Base-by-base conservation (phyloP, 2,329 filamentous ascomycete genomes). In the Microthyrium microscopicum region DNA sequence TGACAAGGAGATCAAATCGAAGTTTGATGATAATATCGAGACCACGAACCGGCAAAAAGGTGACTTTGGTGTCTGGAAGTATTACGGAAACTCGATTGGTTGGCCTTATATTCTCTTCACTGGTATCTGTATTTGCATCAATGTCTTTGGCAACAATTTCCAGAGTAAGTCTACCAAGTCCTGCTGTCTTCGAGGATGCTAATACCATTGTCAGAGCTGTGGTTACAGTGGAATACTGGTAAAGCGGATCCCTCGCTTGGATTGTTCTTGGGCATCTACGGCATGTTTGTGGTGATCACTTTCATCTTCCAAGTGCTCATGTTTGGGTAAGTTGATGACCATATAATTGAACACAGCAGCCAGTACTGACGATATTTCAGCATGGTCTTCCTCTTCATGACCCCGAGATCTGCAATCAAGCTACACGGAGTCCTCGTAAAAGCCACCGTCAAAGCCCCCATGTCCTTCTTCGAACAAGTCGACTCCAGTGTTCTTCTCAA, bases 211-310 rank as follows among this genome's bases (percentile, higher is more conserved):
- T 4, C 24, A 34, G 32, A 29, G 16, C 20, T 34, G 26, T 34
- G 32, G 32, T 19, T 34, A n/a, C 32, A 34, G 25, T 29, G 26
- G 32, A 34, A 34, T 19, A 34, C 32, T 18, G 32, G 32, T 13
- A 20, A 7, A 12, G n/a, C 22, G n/a, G 15, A 27, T 13, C 32
- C 32, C 7, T 28, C 24, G 15, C 13, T 29, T 12, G 32, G 32
- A 15, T 13, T 7, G n/a, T 34, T 34, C 32, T 6, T 34, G 8
- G 32, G 32, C 15, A 17, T 34, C 9, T 34, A 34, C 18, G 32
- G 15, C 5, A 27, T 34, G 24, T 28, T 29, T n/a, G 25, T 19
- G 13, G 18, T 34, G 8, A 6, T 34, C 11, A 26, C 19, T 16
- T 27, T 33, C 31, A 9, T 32, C 5, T 5, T 21, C n/a, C 19